Percentiles rank a stretch among this genome's conserved stretches.
Evolutionary conservation across 2,329 filamentous ascomycete species (phyloP).

Genomic region (Colletotrichum cordylinicola): DNA sequence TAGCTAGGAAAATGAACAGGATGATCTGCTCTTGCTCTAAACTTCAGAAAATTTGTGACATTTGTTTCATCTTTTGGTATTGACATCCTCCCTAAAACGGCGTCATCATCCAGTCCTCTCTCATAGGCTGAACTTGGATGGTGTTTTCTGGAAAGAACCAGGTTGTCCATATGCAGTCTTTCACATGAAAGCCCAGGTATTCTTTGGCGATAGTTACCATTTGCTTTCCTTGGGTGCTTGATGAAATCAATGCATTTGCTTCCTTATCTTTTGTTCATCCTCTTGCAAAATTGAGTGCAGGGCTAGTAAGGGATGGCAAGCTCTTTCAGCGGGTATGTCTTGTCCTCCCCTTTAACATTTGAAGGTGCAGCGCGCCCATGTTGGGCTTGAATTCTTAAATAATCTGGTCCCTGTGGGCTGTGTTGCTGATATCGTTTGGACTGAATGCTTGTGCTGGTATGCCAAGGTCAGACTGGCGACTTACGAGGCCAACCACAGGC

Average conservation of each 20-base stretch:
- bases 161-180: background rate
- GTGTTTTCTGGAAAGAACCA: background rate
- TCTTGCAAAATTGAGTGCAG: slow-evolving; percentile 15
- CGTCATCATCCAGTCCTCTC: background rate
- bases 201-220: background rate
- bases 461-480: background rate
- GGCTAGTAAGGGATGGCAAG: background rate
- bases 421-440: background rate
- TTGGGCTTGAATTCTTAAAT: slow-evolving; percentile 3
- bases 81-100: background rate
- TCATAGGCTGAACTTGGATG: background rate
- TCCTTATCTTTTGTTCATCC: background rate
- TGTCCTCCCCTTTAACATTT: background rate
- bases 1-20: background rate
- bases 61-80: background rate
- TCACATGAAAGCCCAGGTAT: background rate
- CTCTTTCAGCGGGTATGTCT: background rate
- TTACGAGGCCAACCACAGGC: background rate
- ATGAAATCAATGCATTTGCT: background rate
- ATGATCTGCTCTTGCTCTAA: background rate
- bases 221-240: background rate
- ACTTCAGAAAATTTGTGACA: background rate
- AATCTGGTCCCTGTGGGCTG: background rate
- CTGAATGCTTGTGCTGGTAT: background rate
- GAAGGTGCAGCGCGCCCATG: background rate